Evolutionary conservation across 2,329 filamentous ascomycete genomes (phyloP), one percentile per base, ranked within the genome.

Genomic region (Periconia macrospinosa): DNA sequence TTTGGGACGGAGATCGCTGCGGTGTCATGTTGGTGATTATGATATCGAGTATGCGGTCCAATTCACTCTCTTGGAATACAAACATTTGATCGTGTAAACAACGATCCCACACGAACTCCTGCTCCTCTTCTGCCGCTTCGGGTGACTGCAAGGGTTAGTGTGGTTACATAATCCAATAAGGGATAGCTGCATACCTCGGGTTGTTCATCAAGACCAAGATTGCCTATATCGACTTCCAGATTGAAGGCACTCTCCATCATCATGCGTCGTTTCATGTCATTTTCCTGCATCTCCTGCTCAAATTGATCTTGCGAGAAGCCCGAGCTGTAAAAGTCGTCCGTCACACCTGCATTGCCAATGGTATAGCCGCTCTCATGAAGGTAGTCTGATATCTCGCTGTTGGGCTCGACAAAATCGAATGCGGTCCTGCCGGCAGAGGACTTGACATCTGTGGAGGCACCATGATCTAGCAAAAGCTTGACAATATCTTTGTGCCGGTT

Each of bases 51-150:
- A 99, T 97, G 54, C 88, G 87, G 54, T 93, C 89, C 48, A 99
- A 83, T 69, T 99, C 93, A 70, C 86, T 88, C 63, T 97, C 93
- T 73, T 99, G 94, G 72, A 99, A 99, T 37, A 99, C 94, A 71
- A 99, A 99, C 94, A 99, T 99, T 73, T 99, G 94, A 71, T 99
- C 94, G 70, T 97, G 91, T 46, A 96, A 80, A 74, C 94, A 99
- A 64, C 90, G 84, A 59, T 89, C 89, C 94, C 94, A 99, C 56
- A 97, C 89, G 67, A 99, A 99, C 59, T 97, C 94, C 67, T 95
- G 92, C 52, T 87, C 86, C 53, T 97, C 92, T 66, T 95, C 91
- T 62, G 92, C 83, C 49, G 97, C 92, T 55, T 93, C 91, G 6
- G 70, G 71, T 18, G 69, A 63, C 71, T 65, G 73, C 63, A 52